Conservation (phyloP, 495 filamentous ascomycete genomes). For the Aspergillus saccharolyticus region DNA sequence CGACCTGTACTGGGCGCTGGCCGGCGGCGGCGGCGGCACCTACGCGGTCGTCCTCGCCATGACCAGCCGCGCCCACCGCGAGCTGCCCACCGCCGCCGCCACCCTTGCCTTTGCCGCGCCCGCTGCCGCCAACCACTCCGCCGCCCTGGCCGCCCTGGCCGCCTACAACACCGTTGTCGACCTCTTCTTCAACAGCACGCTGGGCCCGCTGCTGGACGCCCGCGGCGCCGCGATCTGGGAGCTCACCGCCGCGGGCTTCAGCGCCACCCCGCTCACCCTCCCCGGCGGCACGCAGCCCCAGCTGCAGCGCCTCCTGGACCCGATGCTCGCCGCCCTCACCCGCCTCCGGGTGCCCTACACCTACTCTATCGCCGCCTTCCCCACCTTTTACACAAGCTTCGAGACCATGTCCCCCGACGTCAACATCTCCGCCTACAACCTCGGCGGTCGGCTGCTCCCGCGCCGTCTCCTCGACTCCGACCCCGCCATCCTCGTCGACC, state of each 20-base stretch:
- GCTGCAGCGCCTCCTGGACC: slow-evolving; percentile 13
- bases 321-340: too few species aligned
- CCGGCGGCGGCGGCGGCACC: slow-evolving; percentile 60
- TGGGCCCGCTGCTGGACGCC: slow-evolving; percentile 35
- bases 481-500: neutral
- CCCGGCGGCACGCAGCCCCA: slow-evolving; percentile 31
- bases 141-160: too few species aligned
- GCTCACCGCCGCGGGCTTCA: slow-evolving; percentile 45
- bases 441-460: slow-evolving; percentile 54
- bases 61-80: too few species aligned
- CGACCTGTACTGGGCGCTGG: slow-evolving; percentile 65
- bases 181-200: slow-evolving; percentile 38
- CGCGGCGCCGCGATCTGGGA: slow-evolving; percentile 45
- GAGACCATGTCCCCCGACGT: slow-evolving; percentile 26
- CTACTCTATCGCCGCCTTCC: neutral
- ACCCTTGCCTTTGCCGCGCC: too few species aligned
- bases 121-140: too few species aligned
- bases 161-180: slow-evolving; percentile 28
- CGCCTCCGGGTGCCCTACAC: too few species aligned
- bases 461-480: slow-evolving; percentile 33
- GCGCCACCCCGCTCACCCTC: slow-evolving; percentile 34
- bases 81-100: too few species aligned
- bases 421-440: slow-evolving; percentile 39
- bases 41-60: slow-evolving; percentile 58
- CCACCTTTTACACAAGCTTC: slow-evolving; percentile 30